Percentiles rank a stretch among this genome's conserved stretches.
Conservation (phyloP, 768 basidiomycete genomes). For the Amylocystis lapponica region DNA sequence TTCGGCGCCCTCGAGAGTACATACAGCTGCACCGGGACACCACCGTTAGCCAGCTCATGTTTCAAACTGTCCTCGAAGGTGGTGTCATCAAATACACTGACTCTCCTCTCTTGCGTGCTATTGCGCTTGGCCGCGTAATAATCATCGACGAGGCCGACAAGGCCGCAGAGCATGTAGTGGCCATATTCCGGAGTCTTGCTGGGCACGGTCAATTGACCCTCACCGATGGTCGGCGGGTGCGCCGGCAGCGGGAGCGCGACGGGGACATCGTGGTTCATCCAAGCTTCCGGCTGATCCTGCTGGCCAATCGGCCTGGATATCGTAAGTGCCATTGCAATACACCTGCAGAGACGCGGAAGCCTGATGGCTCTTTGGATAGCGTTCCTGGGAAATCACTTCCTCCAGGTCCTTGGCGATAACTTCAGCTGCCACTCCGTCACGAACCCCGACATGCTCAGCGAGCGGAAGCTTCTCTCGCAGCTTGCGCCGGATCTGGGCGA, state of each 20-base stretch:
- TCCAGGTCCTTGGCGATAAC: constrained; percentile 66
- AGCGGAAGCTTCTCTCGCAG: constrained; percentile 51
- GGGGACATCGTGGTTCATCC: constrained; percentile 57
- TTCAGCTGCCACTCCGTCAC: constrained; percentile 61
- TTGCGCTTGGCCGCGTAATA: constrained; percentile 55
- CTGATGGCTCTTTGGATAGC: constrained; percentile 30
- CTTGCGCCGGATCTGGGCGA: constrained; percentile 55
- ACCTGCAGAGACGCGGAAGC: not conserved
- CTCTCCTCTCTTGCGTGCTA: constrained; percentile 61
- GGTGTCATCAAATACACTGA: constrained; percentile 57
- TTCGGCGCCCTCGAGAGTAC: constrained; percentile 60
- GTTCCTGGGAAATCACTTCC: constrained; percentile 69
- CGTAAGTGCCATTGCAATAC: constrained; percentile 35
- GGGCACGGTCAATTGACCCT: constrained; percentile 60
- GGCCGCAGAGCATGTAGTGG: constrained; percentile 68
- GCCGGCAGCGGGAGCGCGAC: constrained; percentile 38
- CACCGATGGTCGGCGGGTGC: constrained; percentile 56
- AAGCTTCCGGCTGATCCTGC: constrained; percentile 55
- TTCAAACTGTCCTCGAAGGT: constrained; percentile 53
- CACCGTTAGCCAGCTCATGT: constrained; percentile 67
- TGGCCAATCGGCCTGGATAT: constrained; percentile 67
- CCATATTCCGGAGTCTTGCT: constrained; percentile 64
- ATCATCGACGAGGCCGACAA: constrained; percentile 72
- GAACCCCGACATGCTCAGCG: constrained; percentile 65
- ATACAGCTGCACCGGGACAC: constrained; percentile 67